Conservation (phyloP, 768 basidiomycete species). For the Tylopilus plumbeoviolaceoides region DNA sequence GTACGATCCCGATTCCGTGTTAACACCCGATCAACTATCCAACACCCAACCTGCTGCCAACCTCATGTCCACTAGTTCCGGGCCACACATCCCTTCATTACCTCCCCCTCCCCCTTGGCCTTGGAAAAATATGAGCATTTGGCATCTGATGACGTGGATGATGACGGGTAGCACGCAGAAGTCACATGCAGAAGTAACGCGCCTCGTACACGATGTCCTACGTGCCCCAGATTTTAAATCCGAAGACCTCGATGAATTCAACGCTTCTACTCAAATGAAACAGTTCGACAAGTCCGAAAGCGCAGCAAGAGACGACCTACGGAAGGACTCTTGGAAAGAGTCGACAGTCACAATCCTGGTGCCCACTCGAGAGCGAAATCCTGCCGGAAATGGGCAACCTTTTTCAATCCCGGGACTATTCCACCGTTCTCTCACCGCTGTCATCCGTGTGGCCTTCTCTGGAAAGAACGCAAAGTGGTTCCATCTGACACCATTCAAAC, state of each 20-base stretch:
- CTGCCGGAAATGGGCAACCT: constrained; percentile 6
- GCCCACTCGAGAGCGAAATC: constrained; percentile 23
- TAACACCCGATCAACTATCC: background rate
- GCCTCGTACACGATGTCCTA: background rate
- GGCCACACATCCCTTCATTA: background rate
- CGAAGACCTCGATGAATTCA: constrained; percentile 2
- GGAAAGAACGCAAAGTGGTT: no score
- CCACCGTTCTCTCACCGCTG: no score
- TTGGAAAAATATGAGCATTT: constrained; percentile 7
- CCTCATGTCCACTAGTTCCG: no score
- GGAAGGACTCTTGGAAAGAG: constrained; percentile 9
- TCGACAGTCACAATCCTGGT: constrained; percentile 22
- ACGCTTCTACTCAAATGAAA: constrained; percentile 6
- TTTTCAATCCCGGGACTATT: constrained; percentile 8
- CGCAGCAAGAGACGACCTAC: no score
- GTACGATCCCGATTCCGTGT: background rate
- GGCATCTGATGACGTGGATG: constrained; percentile 16
- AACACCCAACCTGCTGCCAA: background rate
- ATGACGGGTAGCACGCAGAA: constrained; percentile 1
- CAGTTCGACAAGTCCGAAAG: constrained; percentile 10
- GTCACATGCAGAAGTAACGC: constrained; percentile 7
- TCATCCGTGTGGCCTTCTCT: no score
- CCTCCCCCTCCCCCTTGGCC: constrained; percentile 11
- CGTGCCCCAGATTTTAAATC: no score
- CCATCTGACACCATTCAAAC: no score